Percentiles rank a stretch among this genome's conserved stretches.
These are phyloP conservation scores for Lodderomyces metapsilosis DNA, from an alignment of 1,139 yeast species.

Conservation along the genomic window DNA sequence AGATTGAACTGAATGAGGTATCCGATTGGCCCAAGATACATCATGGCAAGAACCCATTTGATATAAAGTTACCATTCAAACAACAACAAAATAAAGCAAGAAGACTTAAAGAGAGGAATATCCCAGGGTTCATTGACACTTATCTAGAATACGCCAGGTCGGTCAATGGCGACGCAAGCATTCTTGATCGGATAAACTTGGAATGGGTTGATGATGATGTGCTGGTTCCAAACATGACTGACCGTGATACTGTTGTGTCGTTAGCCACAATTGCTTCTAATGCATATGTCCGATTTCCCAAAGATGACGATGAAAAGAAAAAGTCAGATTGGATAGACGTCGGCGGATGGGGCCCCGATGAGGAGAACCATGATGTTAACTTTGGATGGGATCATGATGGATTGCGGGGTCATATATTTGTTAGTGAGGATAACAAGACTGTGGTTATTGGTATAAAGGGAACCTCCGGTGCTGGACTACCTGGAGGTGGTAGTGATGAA, in stretches of 20 bases:
- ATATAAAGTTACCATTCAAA: slow-evolving; percentile 30
- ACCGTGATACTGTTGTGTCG: slow-evolving; percentile 67
- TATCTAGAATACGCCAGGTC: slow-evolving; percentile 58
- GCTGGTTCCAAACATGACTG: slow-evolving; percentile 69
- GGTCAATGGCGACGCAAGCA: slow-evolving; percentile 42
- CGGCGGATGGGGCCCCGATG: slow-evolving; percentile 54
- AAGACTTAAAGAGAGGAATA: slow-evolving; percentile 55
- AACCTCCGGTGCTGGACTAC: slow-evolving; percentile 81
- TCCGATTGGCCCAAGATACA: slow-evolving; percentile 42
- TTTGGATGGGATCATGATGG: slow-evolving; percentile 91
- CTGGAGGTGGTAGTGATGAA: slow-evolving; percentile 72
- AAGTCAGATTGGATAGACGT: slow-evolving; percentile 82
- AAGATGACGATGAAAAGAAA: slow-evolving; percentile 53
- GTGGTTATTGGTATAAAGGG: slow-evolving; percentile 88
- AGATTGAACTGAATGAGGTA: slow-evolving; percentile 5
- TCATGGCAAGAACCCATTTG: slow-evolving; percentile 43
- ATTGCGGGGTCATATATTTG: slow-evolving; percentile 87
- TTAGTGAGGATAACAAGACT: slow-evolving; percentile 58
- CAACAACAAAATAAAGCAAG: slow-evolving; percentile 27
- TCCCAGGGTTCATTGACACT: slow-evolving; percentile 64
- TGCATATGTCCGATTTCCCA: slow-evolving; percentile 82
- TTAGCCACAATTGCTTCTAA: slow-evolving; percentile 87
- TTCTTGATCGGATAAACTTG: slow-evolving; percentile 40
- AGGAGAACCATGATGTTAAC: slow-evolving; percentile 32
- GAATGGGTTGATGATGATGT: slow-evolving; percentile 58